Base-by-base conservation (phyloP, 192 early-diverging fungal genomes). In the Backusella psychrophila region DNA sequence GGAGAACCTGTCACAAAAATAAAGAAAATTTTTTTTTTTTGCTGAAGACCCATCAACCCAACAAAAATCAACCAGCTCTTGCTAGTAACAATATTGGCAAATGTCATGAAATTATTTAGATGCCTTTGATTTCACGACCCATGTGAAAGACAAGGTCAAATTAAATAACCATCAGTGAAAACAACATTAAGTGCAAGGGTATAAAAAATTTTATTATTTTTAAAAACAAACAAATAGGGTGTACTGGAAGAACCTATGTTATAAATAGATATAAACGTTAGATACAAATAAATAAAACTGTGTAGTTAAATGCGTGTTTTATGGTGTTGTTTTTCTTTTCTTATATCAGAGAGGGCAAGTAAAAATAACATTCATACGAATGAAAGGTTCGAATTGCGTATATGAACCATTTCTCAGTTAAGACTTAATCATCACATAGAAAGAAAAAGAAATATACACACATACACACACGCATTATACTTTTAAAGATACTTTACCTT, bases 321-420 rank as follows among this genome's bases (percentile, higher is more conserved):
- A 63, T 26, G 21, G 21, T 29, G 11, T 29, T 26, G n/a, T 59
- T 53, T 23, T 59, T 29, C 26, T 29, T 63, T 63, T n/a, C 4
- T 63, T 63, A 56, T 26, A 63, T 63, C 56, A 63, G 56, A 63
- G 56, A 63, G 56, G 56, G 56, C 56, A 63, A 63, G 56, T 63
- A 63, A n/a, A 12, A 63, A 63, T 63, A 63, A 29, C 56, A 63
- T 29, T 63, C 56, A 63, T 63, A 63, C 26, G 23, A 63, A 63
- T 29, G 56, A 63, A 63, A 63, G 56, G 26, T 11, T 63, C 56
- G 23, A 63, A 12, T 63, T 63, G 56, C 56, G 56, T 63, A 63
- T 63, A 63, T 29, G 56, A 63, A 1, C 56, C 56, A 14, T 63
- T 63, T 63, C 56, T 63, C 56, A 63, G 56, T 63, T 56, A 31